Evolutionary conservation across 2,329 filamentous ascomycete species (phyloP), one percentile per base, ranked within the genome.

Genomic region (Colletotrichum chlorophyti): DNA sequence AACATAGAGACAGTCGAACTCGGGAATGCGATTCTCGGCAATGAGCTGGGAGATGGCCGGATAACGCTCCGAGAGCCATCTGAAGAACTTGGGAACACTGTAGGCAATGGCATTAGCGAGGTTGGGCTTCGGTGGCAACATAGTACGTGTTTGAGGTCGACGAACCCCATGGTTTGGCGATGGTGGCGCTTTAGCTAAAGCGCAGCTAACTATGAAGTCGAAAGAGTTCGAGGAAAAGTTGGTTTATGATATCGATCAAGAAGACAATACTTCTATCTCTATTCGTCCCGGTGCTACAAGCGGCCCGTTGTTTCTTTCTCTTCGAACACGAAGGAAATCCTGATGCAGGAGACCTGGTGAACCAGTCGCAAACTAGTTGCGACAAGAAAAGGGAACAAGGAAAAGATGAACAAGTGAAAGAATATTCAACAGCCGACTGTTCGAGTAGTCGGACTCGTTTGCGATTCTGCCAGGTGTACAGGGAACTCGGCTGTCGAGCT

Each of bases 11-110:
- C 91, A 95, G 76, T 99, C 95, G 77, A 99, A 99, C 76, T 99
- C 96, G 64, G 95, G 95, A 75, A 99, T 99, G 68, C 95, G 90
- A 76, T 97, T 99, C 80, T 99, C 95, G 52, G 94, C 93, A 72
- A 99, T 99, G 69, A 99, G 83, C 82, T 98, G 94, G 49, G 95
- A 99, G 74, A 99, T 99, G 62, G 95, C 88, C 53, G 95, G 95
- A 85, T 99, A 99, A 68, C 96, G 90, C 85, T 99, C 96, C 60
- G 93, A 97, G 83, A 99, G 90, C 95, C 96, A 99, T 85, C 95
- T 86, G 81, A 97, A 97, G 82, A 97, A 97, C 73, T 97, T 97
- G 72, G 90, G 90, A 65, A 87, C 83, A 83, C 84, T 84, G 62
- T 50, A 54, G 29, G 42, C 10, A 37, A 43, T 9, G n/a, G 17